Evolutionary conservation across 1,139 yeast species (phyloP).

Genomic region (Kodamaea alishanica): DNA sequence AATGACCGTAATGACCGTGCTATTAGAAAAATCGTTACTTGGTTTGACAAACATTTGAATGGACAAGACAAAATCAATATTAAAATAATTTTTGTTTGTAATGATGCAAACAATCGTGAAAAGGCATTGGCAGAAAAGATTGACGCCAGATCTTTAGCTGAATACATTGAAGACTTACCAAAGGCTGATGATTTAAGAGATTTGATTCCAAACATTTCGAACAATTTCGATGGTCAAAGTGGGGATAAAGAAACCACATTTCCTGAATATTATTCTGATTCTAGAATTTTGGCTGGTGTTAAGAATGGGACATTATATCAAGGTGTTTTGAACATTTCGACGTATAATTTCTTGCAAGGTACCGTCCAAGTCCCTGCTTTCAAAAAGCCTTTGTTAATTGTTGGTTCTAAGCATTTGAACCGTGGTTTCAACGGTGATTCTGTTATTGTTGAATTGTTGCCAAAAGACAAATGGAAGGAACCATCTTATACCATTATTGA

Average conservation of each 20-base stretch:
- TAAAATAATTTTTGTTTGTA: slow-evolving; percentile 63
- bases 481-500: slow-evolving; percentile 80
- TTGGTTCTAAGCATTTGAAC: slow-evolving; percentile 82
- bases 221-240: slow-evolving; percentile 16
- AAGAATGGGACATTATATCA: slow-evolving; percentile 84
- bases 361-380: slow-evolving; percentile 70
- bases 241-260: slow-evolving; percentile 52
- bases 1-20: slow-evolving; percentile 94
- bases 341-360: slow-evolving; percentile 88
- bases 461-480: slow-evolving; percentile 82
- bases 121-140: slow-evolving; percentile 57
- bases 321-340: slow-evolving; percentile 75
- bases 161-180: slow-evolving; percentile 69
- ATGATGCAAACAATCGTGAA: slow-evolving; percentile 66
- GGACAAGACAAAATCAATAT: slow-evolving; percentile 35
- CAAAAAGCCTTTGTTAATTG: slow-evolving; percentile 74
- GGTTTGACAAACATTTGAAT: slow-evolving; percentile 68
- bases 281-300: slow-evolving; percentile 87
- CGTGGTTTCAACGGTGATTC: slow-evolving; percentile 90
- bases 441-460: slow-evolving; percentile 86
- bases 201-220: slow-evolving; percentile 58
- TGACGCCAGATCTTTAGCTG: slow-evolving; percentile 52
- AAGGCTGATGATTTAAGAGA: slow-evolving; percentile 79
- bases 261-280: slow-evolving; percentile 74
- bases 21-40: slow-evolving; percentile 68